phyloP scores from a whole-genome alignment of 129 eudicot species.

The Lonicera japonica region DNA sequence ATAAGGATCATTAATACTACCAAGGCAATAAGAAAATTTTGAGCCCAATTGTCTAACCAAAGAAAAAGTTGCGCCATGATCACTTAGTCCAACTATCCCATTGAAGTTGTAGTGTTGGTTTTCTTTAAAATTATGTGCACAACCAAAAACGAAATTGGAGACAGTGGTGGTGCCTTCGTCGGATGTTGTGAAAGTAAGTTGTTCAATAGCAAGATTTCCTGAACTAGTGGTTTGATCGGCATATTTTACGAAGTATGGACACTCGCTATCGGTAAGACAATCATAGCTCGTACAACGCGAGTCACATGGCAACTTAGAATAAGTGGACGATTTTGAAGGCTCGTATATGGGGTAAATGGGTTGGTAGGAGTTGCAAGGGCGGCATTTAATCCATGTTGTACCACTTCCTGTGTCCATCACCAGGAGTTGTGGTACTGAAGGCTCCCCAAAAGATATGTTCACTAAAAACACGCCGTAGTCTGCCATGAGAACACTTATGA shows the following conservation, averaged over 20 bases:
- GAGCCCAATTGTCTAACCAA: neutral
- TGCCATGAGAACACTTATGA: neutral
- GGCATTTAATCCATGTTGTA: neutral
- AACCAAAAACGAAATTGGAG: neutral
- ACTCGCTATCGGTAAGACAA: neutral
- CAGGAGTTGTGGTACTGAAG: neutral
- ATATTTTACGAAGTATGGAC: neutral
- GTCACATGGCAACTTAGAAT: neutral
- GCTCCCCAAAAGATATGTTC: neutral
- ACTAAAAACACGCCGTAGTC: neutral
- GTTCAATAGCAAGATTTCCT: neutral
- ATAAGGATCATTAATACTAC: conserved; percentile 10
- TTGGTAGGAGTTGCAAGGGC: neutral
- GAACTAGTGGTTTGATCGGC: neutral
- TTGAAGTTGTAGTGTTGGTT: too few species aligned
- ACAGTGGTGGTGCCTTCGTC: neutral
- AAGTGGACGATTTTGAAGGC: neutral
- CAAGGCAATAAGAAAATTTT: conserved; percentile 21
- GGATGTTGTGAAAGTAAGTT: neutral
- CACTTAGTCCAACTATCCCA: too few species aligned
- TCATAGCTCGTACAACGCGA: neutral
- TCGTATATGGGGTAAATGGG: neutral
- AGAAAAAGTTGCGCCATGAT: too few species aligned
- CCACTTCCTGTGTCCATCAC: neutral
- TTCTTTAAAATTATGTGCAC: neutral